Evolutionary conservation across 148 eudicot genomes (phyloP).

Genomic region (Heliamphora exappendiculata): DNA sequence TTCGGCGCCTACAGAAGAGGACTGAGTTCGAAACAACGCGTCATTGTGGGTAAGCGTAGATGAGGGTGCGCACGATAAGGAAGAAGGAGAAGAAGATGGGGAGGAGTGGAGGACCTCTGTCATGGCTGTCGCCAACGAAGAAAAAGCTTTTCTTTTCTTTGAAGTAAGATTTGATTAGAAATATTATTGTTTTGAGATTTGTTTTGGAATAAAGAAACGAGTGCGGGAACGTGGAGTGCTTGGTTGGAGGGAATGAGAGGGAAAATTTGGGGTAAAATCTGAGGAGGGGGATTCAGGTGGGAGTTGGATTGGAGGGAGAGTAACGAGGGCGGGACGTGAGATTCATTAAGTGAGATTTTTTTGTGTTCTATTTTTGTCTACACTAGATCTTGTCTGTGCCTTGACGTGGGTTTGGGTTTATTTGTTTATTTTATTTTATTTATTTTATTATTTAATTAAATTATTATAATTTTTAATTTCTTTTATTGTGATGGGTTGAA

Average conservation of each 20-base stretch:
- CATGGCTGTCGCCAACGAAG: constrained; percentile 33
- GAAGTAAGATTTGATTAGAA: background rate
- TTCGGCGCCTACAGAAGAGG: constrained; percentile 9
- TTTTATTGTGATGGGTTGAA: too few relatives aligned
- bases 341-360: constrained; percentile 3
- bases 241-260: background rate
- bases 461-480: too few relatives aligned
- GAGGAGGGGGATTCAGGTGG: background rate
- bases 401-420: constrained; percentile 7
- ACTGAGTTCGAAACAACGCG: constrained; percentile 26
- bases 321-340: constrained; percentile 3
- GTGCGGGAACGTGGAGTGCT: background rate
- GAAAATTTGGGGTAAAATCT: background rate
- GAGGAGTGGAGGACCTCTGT: constrained; percentile 87
- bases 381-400: constrained; percentile 5
- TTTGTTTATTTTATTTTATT: too few relatives aligned
- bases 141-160: constrained; percentile 6
- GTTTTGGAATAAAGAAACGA: constrained; percentile 12
- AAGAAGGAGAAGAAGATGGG: constrained; percentile 36
- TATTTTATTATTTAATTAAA: too few relatives aligned
- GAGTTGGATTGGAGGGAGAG: constrained; percentile 10
- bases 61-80: constrained; percentile 25
- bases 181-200: constrained; percentile 6
- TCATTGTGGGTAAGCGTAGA: constrained; percentile 31
- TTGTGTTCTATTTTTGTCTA: background rate